Percentiles rank a stretch among this genome's conserved stretches.
Conservation (phyloP, 2,329 filamentous ascomycete species). For the Phaeosphaeria sp. region DNA sequence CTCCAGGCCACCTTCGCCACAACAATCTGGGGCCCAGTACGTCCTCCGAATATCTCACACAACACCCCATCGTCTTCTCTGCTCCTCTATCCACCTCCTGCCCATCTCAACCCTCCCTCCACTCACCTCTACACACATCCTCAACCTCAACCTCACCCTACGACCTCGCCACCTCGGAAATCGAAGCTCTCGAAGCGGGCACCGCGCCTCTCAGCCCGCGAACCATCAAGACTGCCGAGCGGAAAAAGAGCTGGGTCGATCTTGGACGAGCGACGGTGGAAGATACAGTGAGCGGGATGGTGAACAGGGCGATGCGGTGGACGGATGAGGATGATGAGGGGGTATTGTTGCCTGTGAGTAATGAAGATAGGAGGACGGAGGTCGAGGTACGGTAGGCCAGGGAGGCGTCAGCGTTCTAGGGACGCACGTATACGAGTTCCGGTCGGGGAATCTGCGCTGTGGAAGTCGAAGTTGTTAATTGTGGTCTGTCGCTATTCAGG, state of each 20-base stretch:
- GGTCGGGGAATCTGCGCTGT: neutral
- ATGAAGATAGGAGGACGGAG: conserved; percentile 1
- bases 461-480: neutral
- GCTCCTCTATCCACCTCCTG: neutral
- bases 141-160: neutral
- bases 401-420: no score
- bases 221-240: neutral
- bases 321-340: conserved; percentile 25
- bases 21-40: neutral
- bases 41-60: conserved; percentile 12
- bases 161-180: conserved; percentile 1
- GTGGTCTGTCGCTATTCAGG: no score
- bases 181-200: conserved; percentile 8
- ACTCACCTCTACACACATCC: neutral
- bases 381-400: neutral
- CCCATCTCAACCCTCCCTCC: neutral
- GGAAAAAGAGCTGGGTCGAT: conserved; percentile 22
- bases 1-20: neutral
- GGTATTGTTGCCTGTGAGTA: conserved; percentile 11
- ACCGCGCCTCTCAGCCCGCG: conserved; percentile 5
- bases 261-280: conserved; percentile 27
- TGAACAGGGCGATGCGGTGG: conserved; percentile 29
- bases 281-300: conserved; percentile 24
- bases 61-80: conserved; percentile 17
- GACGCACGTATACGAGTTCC: neutral